Conservation (phyloP, 106 monocot genomes). For the Dioscorea alata region DNA sequence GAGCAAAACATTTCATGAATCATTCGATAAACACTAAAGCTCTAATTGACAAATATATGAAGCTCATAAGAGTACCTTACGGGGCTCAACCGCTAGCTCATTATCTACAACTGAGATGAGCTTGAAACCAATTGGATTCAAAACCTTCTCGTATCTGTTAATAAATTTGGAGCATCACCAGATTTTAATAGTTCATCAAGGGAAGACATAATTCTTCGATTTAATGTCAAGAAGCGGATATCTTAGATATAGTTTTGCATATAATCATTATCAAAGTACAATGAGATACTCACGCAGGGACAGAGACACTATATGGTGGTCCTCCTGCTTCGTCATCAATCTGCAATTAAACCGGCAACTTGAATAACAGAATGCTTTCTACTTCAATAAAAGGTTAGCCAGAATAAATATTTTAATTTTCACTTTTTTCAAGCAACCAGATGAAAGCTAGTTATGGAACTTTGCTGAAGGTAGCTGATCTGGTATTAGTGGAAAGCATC, state of each 20-base stretch:
- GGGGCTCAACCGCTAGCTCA: conserved; percentile 50
- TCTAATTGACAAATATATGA: background rate
- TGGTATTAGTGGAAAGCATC: too few relatives aligned
- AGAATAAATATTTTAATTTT: too few relatives aligned
- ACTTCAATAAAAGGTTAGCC: background rate
- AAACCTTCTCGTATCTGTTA: conserved; percentile 50
- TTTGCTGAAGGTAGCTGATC: background rate
- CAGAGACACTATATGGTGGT: conserved; percentile 37
- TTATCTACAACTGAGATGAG: conserved; percentile 45
- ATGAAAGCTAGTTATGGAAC: too few relatives aligned
- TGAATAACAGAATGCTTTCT: background rate
- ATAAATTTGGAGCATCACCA: background rate
- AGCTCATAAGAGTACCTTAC: conserved; percentile 32
- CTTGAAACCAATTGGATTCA: conserved; percentile 41
- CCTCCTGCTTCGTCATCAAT: conserved; percentile 32
- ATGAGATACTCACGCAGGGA: conserved; percentile 27
- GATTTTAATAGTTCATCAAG: background rate
- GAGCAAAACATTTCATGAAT: background rate
- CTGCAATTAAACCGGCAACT: conserved; percentile 11
- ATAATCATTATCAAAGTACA: background rate
- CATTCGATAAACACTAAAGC: background rate
- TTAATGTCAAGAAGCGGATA: background rate
- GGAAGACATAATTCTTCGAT: too few relatives aligned
- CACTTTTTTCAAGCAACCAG: too few relatives aligned
- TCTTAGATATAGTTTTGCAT: background rate